These are phyloP conservation scores for Lentinula sp. DNA, from an alignment of 768 basidiomycete species.

Conservation along the genomic window DNA sequence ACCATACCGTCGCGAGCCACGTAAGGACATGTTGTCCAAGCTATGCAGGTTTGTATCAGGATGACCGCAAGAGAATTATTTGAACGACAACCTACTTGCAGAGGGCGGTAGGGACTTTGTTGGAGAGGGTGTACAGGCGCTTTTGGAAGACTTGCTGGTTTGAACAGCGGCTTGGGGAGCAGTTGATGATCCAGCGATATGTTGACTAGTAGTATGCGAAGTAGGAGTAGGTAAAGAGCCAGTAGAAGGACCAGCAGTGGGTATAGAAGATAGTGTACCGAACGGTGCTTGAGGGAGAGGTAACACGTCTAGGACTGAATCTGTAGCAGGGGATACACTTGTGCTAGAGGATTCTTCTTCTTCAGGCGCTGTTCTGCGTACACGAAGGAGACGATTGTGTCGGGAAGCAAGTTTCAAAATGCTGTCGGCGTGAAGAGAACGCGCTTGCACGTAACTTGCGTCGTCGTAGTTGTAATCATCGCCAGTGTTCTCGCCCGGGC, in stretches of 20 bases:
- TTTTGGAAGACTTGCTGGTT: constrained; percentile 20
- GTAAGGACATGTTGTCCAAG: constrained; percentile 40
- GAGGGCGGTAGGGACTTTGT: constrained; percentile 40
- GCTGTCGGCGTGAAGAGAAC: background rate
- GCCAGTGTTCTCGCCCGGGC: constrained; percentile 1
- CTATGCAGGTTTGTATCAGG: constrained; percentile 10
- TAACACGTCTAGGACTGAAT: background rate
- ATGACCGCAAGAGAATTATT: background rate
- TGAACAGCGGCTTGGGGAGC: constrained; percentile 29
- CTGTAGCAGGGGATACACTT: background rate
- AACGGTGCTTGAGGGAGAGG: constrained; percentile 11
- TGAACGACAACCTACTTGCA: constrained; percentile 34
- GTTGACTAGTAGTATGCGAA: constrained; percentile 7
- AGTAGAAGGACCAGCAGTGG: background rate
- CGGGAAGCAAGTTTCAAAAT: background rate
- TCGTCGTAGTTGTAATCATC: background rate
- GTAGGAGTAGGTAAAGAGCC: constrained; percentile 5
- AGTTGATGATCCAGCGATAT: constrained; percentile 20
- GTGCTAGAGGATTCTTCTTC: background rate
- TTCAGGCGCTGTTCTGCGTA: constrained; percentile 4
- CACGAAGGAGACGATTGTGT: constrained; percentile 7
- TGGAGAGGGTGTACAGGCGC: constrained; percentile 43
- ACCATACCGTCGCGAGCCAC: constrained; percentile 37
- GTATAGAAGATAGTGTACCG: background rate
- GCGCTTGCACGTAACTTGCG: background rate